These are phyloP conservation scores for Rhynchospora tenuis DNA, from an alignment of 176 grass and related monocot species.

Conservation along the genomic window DNA sequence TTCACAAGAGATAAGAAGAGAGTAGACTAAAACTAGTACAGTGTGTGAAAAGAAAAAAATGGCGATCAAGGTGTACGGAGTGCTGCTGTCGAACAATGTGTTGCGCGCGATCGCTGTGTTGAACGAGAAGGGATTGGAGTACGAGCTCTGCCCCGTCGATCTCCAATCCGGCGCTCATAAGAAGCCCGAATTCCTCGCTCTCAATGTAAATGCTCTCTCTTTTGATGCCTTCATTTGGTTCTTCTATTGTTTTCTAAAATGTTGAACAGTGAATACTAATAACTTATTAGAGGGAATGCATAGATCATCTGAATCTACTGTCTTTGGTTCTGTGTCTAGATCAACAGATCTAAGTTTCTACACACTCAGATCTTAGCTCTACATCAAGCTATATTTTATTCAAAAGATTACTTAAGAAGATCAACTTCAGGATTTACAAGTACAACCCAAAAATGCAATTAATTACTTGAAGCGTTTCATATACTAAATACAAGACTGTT, in stretches of 20 bases:
- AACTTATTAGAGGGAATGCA: too few relatives aligned
- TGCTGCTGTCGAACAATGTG: conserved; percentile 50
- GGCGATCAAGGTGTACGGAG: conserved; percentile 55
- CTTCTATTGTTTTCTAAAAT: neutral
- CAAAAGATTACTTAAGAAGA: neutral
- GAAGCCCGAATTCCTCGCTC: conserved; percentile 65
- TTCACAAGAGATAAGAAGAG: neutral
- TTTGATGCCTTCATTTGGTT: neutral
- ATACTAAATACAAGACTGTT: neutral
- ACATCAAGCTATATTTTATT: neutral
- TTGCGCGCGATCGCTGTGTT: conserved; percentile 43
- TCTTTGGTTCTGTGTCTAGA: neutral
- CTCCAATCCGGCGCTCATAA: conserved; percentile 68
- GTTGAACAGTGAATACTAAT: too few relatives aligned
- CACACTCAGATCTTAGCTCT: neutral
- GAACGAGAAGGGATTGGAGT: conserved; percentile 71
- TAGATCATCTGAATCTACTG: neutral
- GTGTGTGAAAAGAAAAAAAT: conserved; percentile 2
- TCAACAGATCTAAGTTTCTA: neutral
- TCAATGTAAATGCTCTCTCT: conserved; percentile 36
- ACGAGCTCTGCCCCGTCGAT: conserved; percentile 67
- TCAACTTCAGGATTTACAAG: neutral
- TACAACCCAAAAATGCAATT: neutral
- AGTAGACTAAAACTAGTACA: too few relatives aligned
- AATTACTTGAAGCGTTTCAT: neutral